phyloP scores from a whole-genome alignment of 140 eudicot species.

The Bidens hawaiensis region DNA sequence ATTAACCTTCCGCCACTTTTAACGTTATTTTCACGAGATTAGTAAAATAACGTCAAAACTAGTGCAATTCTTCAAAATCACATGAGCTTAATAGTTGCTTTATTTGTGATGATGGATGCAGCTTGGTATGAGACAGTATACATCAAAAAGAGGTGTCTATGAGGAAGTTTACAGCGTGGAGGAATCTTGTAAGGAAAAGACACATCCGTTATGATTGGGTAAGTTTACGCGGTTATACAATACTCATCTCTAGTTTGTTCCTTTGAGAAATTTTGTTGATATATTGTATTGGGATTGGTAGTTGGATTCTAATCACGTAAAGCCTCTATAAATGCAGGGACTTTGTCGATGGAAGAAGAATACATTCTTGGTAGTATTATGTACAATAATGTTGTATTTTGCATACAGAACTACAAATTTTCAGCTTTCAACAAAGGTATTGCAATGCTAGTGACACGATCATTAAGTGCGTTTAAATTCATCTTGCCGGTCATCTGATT shows the following conservation, averaged over 20 bases:
- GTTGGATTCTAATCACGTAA: slow-evolving; percentile 16
- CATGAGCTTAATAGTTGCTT: slow-evolving; percentile 15
- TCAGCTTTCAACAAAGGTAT: slow-evolving; percentile 83
- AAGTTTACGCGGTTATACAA: slow-evolving; percentile 4
- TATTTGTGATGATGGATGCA: too few species aligned
- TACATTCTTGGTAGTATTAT: slow-evolving; percentile 61
- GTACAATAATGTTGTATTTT: slow-evolving; percentile 70
- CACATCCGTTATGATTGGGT: slow-evolving; percentile 58
- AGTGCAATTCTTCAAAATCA: too few species aligned
- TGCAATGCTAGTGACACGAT: background rate
- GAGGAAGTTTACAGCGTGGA: slow-evolving; percentile 72
- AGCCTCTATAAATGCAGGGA: slow-evolving; percentile 43
- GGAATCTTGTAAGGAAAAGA: slow-evolving; percentile 52
- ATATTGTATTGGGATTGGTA: background rate
- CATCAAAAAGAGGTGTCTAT: slow-evolving; percentile 44
- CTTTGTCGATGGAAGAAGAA: slow-evolving; percentile 52
- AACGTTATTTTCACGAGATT: too few species aligned
- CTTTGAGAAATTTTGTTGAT: background rate
- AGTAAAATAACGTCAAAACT: too few species aligned
- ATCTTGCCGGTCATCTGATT: background rate
- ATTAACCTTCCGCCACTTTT: too few species aligned
- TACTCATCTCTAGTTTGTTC: background rate
- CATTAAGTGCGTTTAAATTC: background rate
- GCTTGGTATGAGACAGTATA: slow-evolving; percentile 50
- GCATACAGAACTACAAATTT: slow-evolving; percentile 79